phyloP scores from a whole-genome alignment of 2,329 filamentous ascomycete genomes.

The Penicillium sp. region DNA sequence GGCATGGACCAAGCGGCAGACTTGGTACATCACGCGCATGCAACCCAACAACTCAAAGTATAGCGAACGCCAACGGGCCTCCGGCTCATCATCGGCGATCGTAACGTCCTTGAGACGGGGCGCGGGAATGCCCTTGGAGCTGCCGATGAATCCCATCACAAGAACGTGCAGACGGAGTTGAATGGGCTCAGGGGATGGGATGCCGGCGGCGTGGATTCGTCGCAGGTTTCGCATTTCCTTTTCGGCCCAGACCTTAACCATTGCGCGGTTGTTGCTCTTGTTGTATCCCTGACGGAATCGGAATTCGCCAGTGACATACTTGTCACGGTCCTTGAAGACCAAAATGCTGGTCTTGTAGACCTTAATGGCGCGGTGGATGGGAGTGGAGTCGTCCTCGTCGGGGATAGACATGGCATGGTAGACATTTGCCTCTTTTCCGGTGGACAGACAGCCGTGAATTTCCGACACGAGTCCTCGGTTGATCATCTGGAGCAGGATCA shows the following conservation, averaged over 20 bases:
- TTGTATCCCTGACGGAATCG: conserved; percentile 86
- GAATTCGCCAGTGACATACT: conserved; percentile 92
- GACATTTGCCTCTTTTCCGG: conserved; percentile 96
- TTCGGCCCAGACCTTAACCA: conserved; percentile 98
- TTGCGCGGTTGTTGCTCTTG: conserved; percentile 90
- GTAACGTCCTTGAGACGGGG: conserved; percentile 84
- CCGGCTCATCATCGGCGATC: conserved; percentile 62
- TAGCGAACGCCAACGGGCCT: conserved; percentile 68
- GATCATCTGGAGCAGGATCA: conserved; percentile 95
- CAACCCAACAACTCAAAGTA: conserved; percentile 81
- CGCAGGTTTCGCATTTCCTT: conserved; percentile 96
- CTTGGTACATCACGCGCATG: conserved; percentile 91
- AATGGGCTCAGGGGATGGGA: conserved; percentile 85
- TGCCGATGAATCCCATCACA: conserved; percentile 89
- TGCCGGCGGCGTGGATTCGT: conserved; percentile 74
- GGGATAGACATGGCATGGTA: conserved; percentile 75
- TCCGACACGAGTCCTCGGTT: conserved; percentile 85
- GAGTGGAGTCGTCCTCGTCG: conserved; percentile 48
- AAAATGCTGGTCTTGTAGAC: conserved; percentile 98
- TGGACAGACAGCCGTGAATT: conserved; percentile 91
- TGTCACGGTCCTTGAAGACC: conserved; percentile 95
- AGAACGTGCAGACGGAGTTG: conserved; percentile 89
- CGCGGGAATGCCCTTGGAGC: conserved; percentile 79
- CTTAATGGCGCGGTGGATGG: conserved; percentile 82
- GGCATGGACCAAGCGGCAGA: conserved; percentile 86